A percentile compares a stretch with the other conserved stretches of the same genome.
Evolutionary conservation across 1,284 basidiomycete genomes (phyloP).

Genomic region (Phaffia rhodozyma): DNA sequence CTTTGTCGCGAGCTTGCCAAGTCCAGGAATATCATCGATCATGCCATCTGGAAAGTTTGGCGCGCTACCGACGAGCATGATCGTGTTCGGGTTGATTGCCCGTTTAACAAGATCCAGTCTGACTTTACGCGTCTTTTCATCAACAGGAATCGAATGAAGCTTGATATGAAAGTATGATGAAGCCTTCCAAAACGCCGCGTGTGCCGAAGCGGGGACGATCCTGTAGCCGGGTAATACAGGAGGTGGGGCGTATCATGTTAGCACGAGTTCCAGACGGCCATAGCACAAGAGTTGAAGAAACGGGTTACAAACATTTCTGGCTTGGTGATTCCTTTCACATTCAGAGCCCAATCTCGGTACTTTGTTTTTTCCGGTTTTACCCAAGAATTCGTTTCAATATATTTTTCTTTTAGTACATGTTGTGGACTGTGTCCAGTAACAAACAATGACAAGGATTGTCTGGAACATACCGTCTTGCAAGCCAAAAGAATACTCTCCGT

Average conservation of each 20-base stretch:
- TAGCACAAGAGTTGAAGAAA: slow-evolving; percentile 1
- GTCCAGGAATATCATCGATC: slow-evolving; percentile 74
- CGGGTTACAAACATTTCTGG: slow-evolving; percentile 68
- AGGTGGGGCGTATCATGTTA: slow-evolving; percentile 14
- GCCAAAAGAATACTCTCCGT: slow-evolving; percentile 68
- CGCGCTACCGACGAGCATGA: slow-evolving; percentile 73
- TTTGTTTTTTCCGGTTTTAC: slow-evolving; percentile 63
- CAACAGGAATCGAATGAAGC: slow-evolving; percentile 76
- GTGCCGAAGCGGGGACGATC: slow-evolving; percentile 71
- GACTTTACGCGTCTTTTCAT: slow-evolving; percentile 66
- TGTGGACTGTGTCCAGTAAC: not conserved
- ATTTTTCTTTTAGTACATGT: not conserved
- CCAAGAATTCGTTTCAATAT: slow-evolving; percentile 26
- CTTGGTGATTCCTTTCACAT: slow-evolving; percentile 71
- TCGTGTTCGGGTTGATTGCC: slow-evolving; percentile 48
- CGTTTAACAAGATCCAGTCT: slow-evolving; percentile 63
- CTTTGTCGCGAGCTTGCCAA: slow-evolving; percentile 61
- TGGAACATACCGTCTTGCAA: slow-evolving; percentile 40
- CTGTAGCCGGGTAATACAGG: slow-evolving; percentile 35
- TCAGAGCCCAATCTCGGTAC: slow-evolving; percentile 81
- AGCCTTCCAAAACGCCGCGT: slow-evolving; percentile 93
- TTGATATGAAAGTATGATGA: slow-evolving; percentile 85
- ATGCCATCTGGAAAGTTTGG: slow-evolving; percentile 87
- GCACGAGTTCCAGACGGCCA: not conserved
- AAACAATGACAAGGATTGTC: not conserved